phyloP scores from a whole-genome alignment of 2,329 filamentous ascomycete species.

The Tolypocladium sp. region DNA sequence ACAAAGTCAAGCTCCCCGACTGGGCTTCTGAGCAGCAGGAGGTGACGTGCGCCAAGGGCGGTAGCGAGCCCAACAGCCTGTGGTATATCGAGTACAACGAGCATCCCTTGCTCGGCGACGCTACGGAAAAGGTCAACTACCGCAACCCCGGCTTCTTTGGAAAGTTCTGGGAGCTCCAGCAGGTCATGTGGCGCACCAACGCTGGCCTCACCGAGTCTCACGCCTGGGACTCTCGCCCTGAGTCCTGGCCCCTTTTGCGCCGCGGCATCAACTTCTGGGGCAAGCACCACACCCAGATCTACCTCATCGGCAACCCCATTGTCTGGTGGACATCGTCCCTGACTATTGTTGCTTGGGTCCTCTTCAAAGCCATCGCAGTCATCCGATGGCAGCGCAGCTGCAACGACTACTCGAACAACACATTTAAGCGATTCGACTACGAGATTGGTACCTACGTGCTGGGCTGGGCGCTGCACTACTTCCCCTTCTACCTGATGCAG shows the following conservation, averaged over 20 bases:
- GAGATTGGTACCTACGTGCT: conserved; percentile 86
- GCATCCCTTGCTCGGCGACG: conserved; percentile 64
- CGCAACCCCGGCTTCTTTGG: conserved; percentile 88
- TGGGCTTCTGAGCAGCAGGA: conserved; percentile 99
- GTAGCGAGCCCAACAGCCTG: conserved; percentile 88
- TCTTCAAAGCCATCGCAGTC: conserved; percentile 81
- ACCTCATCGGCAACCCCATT: conserved; percentile 88
- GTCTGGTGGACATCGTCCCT: conserved; percentile 88
- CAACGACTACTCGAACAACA: conserved; percentile 71
- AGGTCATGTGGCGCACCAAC: conserved; percentile 99
- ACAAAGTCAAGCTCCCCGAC: conserved; percentile 97
- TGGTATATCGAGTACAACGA: conserved; percentile 94
- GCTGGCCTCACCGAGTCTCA: conserved; percentile 93
- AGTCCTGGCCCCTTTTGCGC: conserved; percentile 83
- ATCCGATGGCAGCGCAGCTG: conserved; percentile 92
- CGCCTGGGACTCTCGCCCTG: conserved; percentile 92
- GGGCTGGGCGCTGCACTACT: conserved; percentile 96
- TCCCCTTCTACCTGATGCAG: conserved; percentile 97
- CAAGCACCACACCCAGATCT: conserved; percentile 86
- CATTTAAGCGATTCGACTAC: conserved; percentile 96
- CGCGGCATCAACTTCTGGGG: conserved; percentile 99
- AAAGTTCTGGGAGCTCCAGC: conserved; percentile 95
- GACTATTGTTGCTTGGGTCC: conserved; percentile 65
- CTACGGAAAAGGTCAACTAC: conserved; percentile 94
- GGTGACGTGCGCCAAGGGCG: conserved; percentile 90